Conservation (phyloP, 768 basidiomycete species). For the Trametes meyenii region DNA sequence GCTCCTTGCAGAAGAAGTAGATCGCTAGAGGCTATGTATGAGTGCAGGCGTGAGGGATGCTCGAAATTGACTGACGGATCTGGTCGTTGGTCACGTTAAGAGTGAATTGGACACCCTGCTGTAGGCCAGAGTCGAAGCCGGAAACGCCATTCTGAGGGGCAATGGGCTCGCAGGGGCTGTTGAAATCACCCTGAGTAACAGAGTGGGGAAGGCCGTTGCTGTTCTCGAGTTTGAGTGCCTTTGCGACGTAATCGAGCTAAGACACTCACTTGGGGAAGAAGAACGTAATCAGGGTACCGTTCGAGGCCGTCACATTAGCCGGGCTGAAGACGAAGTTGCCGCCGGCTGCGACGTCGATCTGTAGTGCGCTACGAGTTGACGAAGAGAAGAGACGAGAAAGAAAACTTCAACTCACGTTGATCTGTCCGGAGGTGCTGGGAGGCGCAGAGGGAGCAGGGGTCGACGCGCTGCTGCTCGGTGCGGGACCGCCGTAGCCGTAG, state of each 20-base stretch:
- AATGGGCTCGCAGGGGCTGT: conserved; percentile 42
- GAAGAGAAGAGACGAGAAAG: too few species aligned
- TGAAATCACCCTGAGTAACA: conserved; percentile 37
- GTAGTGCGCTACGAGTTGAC: not conserved
- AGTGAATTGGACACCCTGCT: conserved; percentile 43
- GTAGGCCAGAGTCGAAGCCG: conserved; percentile 57
- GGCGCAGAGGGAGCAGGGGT: conserved; percentile 36
- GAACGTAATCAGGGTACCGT: conserved; percentile 57
- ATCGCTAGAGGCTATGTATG: conserved; percentile 42
- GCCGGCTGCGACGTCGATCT: conserved; percentile 49
- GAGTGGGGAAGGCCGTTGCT: conserved; percentile 28
- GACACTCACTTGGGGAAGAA: conserved; percentile 49
- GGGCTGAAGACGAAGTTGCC: conserved; percentile 48
- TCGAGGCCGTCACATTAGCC: conserved; percentile 47
- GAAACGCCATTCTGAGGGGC: conserved; percentile 39
- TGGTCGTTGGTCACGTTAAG: conserved; percentile 51
- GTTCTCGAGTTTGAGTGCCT: not conserved
- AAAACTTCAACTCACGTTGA: conserved; percentile 24
- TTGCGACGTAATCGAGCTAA: not conserved
- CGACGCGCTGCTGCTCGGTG: conserved; percentile 31
- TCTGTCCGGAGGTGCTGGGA: conserved; percentile 20
- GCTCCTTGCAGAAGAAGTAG: conserved; percentile 58
- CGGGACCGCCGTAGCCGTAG: conserved; percentile 17
- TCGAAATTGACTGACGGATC: conserved; percentile 42
- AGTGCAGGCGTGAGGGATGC: not conserved